These are phyloP conservation scores for Teunomyces kruisii DNA, from an alignment of 805 yeast genomes.

Conservation along the genomic window DNA sequence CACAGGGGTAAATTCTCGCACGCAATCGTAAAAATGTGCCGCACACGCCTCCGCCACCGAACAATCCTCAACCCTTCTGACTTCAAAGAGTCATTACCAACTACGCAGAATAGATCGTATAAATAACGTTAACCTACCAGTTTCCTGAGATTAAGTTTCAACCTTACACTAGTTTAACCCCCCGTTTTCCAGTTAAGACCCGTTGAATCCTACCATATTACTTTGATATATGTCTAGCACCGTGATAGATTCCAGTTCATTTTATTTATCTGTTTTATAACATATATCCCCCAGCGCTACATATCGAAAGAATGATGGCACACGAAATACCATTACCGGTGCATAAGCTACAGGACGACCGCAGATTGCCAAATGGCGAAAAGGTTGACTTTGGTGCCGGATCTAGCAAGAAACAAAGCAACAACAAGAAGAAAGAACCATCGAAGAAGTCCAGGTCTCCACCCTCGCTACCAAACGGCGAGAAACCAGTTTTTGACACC, in stretches of 20 bases:
- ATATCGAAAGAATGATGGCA: conserved; percentile 25
- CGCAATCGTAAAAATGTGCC: background rate
- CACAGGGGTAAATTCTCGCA: background rate
- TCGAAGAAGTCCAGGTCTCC: conserved; percentile 1
- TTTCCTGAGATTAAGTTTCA: background rate
- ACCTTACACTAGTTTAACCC: conserved; percentile 1
- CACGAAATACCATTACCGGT: conserved; percentile 33
- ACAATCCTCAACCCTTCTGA: background rate
- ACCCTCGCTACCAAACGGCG: background rate
- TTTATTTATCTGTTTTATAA: background rate
- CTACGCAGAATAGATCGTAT: too few relatives aligned
- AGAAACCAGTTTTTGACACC: conserved; percentile 5
- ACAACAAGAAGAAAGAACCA: conserved; percentile 3
- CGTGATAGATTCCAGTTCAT: background rate
- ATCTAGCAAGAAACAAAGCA: conserved; percentile 9
- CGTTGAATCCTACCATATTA: background rate
- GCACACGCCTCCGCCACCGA: background rate
- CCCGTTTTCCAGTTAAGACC: background rate
- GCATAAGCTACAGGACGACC: conserved; percentile 14
- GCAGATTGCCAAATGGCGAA: conserved; percentile 29
- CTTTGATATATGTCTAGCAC: background rate
- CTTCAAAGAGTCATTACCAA: too few relatives aligned
- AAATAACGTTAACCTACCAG: background rate
- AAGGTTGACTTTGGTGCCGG: conserved; percentile 30
- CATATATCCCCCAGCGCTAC: background rate